Percentiles rank a stretch among this genome's conserved stretches.
Evolutionary conservation across 352 stramenopile species (phyloP).

Genomic region (Pythium aquatile): DNA sequence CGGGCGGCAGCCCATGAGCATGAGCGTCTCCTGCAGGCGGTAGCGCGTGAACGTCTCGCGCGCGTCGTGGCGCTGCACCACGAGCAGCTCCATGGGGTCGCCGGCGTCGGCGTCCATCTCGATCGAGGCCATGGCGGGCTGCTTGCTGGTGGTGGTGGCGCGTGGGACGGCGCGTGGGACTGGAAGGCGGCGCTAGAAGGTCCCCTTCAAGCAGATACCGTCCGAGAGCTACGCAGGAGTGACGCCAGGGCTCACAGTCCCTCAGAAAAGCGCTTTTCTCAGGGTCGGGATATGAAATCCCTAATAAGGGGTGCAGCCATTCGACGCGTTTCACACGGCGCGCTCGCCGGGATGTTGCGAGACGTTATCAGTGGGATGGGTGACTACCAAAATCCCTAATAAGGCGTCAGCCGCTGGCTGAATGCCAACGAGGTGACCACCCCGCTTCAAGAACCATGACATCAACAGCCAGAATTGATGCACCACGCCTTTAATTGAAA

Average conservation of each 20-base stretch:
- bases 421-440: neutral
- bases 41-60: slow-evolving; percentile 80
- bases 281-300: neutral
- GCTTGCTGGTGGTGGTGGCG: neutral
- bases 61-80: slow-evolving; percentile 47
- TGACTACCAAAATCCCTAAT: slow-evolving; percentile 3
- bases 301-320: neutral
- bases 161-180: neutral
- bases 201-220: slow-evolving; percentile 4
- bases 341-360: neutral
- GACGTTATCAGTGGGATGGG: slow-evolving; percentile 6
- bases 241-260: neutral
- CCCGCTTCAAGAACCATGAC: neutral
- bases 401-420: neutral
- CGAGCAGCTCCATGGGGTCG: slow-evolving; percentile 81
- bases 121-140: slow-evolving; percentile 47
- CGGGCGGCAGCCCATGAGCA: slow-evolving; percentile 83
- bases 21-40: slow-evolving; percentile 82
- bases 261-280: slow-evolving; percentile 12
- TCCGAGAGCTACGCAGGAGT: neutral
- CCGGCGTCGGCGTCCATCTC: slow-evolving; percentile 53
- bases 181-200: neutral
- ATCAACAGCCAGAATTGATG: too few species aligned
- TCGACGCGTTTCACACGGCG: neutral
- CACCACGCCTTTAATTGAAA: neutral